These are phyloP conservation scores for Spatholobus suberectus DNA, from an alignment of 306 rosid genomes.

Conservation along the genomic window DNA sequence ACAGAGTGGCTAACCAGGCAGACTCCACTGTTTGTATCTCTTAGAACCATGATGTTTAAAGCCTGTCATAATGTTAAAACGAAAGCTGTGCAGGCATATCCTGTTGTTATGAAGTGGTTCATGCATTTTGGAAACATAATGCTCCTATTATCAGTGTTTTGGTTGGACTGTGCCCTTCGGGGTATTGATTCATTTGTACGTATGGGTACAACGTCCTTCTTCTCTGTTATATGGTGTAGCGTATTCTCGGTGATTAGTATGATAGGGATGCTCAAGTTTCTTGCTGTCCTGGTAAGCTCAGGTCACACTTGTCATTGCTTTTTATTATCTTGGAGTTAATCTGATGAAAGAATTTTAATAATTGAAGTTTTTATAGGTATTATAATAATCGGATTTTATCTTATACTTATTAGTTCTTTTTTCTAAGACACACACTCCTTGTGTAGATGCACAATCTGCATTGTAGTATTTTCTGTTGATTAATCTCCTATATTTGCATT, in stretches of 20 bases:
- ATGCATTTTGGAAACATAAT: conserved; percentile 68
- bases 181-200: conserved; percentile 89
- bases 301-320: conserved; percentile 35
- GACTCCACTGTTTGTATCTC: conserved; percentile 57
- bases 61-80: conserved; percentile 51
- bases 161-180: conserved; percentile 85
- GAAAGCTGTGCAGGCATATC: conserved; percentile 72
- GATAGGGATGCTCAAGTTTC: conserved; percentile 87
- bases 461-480: conserved; percentile 27
- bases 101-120: conserved; percentile 71
- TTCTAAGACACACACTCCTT: neutral
- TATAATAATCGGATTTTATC: conserved; percentile 16
- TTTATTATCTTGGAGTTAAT: conserved; percentile 6
- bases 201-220: conserved; percentile 92
- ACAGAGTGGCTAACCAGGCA: conserved; percentile 64
- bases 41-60: conserved; percentile 43
- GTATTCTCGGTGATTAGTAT: conserved; percentile 78
- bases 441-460: neutral
- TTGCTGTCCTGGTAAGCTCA: conserved; percentile 76
- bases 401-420: neutral
- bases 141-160: conserved; percentile 76
- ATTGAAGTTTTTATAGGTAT: neutral
- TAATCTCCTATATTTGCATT: conserved; percentile 4
- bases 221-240: conserved; percentile 93
- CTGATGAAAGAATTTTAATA: neutral